phyloP scores from a whole-genome alignment of 352 stramenopile genomes.

The Ophiocytium majus region DNA sequence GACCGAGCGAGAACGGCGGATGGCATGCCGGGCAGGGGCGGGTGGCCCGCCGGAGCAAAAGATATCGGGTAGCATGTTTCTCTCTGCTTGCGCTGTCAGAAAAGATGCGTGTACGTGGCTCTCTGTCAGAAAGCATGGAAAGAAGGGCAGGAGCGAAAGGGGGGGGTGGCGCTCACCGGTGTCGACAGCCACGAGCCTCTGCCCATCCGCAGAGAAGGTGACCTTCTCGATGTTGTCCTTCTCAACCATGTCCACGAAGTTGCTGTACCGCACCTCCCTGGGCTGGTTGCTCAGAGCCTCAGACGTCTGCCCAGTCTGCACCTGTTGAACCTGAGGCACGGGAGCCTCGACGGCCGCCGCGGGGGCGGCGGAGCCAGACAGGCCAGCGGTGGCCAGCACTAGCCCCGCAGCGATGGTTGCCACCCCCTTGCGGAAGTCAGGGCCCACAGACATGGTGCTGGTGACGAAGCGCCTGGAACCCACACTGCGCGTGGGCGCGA shows the following conservation, averaged over 20 bases:
- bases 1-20: too few species aligned
- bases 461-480: conserved; percentile 8
- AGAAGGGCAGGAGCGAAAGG: too few species aligned
- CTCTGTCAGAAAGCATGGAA: too few species aligned
- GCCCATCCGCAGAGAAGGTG: conserved; percentile 57
- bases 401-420: conserved; percentile 9
- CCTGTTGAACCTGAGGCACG: background rate
- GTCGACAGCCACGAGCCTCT: conserved; percentile 55
- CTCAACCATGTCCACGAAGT: conserved; percentile 58
- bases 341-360: background rate
- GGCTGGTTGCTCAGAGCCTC: conserved; percentile 18
- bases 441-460: background rate
- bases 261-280: conserved; percentile 53
- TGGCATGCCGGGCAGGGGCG: too few species aligned
- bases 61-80: too few species aligned
- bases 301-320: background rate
- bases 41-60: too few species aligned
- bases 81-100: too few species aligned
- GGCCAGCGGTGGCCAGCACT: conserved; percentile 29
- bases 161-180: conserved; percentile 26
- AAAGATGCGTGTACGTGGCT: too few species aligned
- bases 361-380: background rate
- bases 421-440: background rate
- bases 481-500: conserved; percentile 17
- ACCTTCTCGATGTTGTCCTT: conserved; percentile 59